Evolutionary conservation across 208 protist genomes (phyloP).

Genomic region (Leishmania major): DNA sequence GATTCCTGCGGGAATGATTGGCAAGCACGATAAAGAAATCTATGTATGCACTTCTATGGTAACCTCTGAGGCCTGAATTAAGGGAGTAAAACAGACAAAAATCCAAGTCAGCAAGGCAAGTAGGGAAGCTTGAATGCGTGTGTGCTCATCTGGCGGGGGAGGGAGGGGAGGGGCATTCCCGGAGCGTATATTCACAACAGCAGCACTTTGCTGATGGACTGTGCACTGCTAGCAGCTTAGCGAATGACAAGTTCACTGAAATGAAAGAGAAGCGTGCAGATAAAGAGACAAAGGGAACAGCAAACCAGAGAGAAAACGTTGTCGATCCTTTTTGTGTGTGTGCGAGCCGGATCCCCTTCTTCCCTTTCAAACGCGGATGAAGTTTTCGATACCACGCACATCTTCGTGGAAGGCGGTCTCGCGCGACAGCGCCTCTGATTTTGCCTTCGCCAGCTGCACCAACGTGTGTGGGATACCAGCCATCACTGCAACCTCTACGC

Average conservation of each 20-base stretch:
- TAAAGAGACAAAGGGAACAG: neutral
- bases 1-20: neutral
- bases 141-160: neutral
- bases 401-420: conserved; percentile 67
- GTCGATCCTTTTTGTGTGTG: neutral
- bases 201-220: neutral
- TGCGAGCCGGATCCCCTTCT: neutral
- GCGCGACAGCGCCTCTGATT: conserved; percentile 69
- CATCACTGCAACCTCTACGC: conserved; percentile 91
- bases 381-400: conserved; percentile 30
- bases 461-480: conserved; percentile 74
- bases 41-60: neutral
- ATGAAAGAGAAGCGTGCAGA: neutral
- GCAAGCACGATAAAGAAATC: neutral
- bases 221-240: neutral
- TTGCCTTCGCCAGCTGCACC: conserved; percentile 56
- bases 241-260: neutral
- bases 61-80: neutral
- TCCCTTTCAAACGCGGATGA: conserved; percentile 14
- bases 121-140: neutral
- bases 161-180: neutral
- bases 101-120: neutral
- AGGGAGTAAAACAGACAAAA: conserved; percentile 4
- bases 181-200: neutral
- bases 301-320: neutral